Evolutionary conservation across 345 rosid species (phyloP).

Genomic region (Populus davidiana): DNA sequence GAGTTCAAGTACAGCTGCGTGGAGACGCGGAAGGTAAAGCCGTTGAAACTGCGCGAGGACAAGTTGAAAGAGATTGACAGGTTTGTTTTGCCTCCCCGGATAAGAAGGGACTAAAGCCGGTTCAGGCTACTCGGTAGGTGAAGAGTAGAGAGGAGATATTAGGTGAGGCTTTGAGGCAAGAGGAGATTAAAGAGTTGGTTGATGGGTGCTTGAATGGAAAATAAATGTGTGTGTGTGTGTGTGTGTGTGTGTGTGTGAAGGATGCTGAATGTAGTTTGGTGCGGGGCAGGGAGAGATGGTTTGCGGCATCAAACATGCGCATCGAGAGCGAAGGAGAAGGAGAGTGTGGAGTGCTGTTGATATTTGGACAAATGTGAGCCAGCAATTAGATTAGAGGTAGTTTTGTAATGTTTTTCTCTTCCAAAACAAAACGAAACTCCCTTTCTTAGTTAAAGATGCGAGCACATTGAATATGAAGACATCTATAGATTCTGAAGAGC

Average conservation of each 20-base stretch:
- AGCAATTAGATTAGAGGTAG: slow-evolving; percentile 50
- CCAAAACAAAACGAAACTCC: slow-evolving; percentile 11
- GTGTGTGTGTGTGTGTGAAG: slow-evolving; percentile 47
- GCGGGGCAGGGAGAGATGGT: slow-evolving; percentile 87
- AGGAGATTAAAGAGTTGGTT: slow-evolving; percentile 66
- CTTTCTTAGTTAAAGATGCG: slow-evolving; percentile 3
- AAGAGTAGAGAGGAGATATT: slow-evolving; percentile 68
- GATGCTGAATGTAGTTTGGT: background rate
- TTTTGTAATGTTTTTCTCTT: too few relatives aligned
- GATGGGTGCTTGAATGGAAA: slow-evolving; percentile 47
- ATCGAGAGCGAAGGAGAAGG: slow-evolving; percentile 69
- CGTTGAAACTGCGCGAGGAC: slow-evolving; percentile 71
- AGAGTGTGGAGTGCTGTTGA: slow-evolving; percentile 85
- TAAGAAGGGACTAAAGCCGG: slow-evolving; percentile 85
- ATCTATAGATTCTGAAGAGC: slow-evolving; percentile 21
- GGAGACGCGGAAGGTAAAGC: slow-evolving; percentile 79
- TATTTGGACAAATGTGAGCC: slow-evolving; percentile 74
- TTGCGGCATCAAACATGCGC: slow-evolving; percentile 87
- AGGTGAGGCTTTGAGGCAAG: slow-evolving; percentile 76
- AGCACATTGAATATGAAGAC: background rate
- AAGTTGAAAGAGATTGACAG: slow-evolving; percentile 78
- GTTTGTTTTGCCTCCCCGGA: slow-evolving; percentile 67
- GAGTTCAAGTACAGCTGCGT: slow-evolving; percentile 96
- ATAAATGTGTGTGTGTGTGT: slow-evolving; percentile 65
- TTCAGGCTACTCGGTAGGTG: slow-evolving; percentile 80